Conservation (phyloP, 495 filamentous ascomycete species). For the Penicillium subrubescens region DNA sequence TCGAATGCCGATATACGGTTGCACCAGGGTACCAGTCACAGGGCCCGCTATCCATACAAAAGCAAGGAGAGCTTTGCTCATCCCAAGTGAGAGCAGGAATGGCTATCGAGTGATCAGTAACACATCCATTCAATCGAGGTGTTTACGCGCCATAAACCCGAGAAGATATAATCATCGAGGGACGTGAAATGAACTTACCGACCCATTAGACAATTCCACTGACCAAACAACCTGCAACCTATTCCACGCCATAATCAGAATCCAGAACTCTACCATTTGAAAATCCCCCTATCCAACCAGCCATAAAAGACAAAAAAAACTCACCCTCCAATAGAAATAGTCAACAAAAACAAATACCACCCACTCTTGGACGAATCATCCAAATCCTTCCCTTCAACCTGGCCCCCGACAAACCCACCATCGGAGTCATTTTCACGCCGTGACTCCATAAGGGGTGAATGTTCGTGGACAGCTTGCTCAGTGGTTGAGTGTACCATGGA, state of each 20-base stretch:
- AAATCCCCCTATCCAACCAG: not conserved
- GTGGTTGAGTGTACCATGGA: not conserved
- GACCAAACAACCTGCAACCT: slow-evolving; percentile 94
- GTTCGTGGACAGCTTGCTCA: slow-evolving; percentile 24
- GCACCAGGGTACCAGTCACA: slow-evolving; percentile 80
- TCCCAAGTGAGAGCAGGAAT: slow-evolving; percentile 72
- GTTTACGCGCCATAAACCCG: not conserved
- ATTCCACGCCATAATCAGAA: not conserved
- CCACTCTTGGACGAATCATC: slow-evolving; percentile 65
- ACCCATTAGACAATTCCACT: slow-evolving; percentile 85
- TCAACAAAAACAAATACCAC: slow-evolving; percentile 82
- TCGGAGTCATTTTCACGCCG: slow-evolving; percentile 6
- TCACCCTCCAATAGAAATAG: slow-evolving; percentile 77
- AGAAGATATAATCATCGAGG: not conserved
- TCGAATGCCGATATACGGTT: slow-evolving; percentile 90
- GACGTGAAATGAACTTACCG: slow-evolving; percentile 45
- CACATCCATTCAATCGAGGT: not conserved
- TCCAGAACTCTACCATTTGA: not conserved
- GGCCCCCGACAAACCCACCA: not conserved
- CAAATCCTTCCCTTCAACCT: slow-evolving; percentile 16
- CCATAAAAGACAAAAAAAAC: slow-evolving; percentile 18
- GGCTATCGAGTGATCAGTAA: slow-evolving; percentile 39
- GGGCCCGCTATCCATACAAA: slow-evolving; percentile 94
- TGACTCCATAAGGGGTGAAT: slow-evolving; percentile 40
- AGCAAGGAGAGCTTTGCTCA: slow-evolving; percentile 92